phyloP scores from a whole-genome alignment of 768 basidiomycete genomes.

The Tricholoma saponaceum region DNA sequence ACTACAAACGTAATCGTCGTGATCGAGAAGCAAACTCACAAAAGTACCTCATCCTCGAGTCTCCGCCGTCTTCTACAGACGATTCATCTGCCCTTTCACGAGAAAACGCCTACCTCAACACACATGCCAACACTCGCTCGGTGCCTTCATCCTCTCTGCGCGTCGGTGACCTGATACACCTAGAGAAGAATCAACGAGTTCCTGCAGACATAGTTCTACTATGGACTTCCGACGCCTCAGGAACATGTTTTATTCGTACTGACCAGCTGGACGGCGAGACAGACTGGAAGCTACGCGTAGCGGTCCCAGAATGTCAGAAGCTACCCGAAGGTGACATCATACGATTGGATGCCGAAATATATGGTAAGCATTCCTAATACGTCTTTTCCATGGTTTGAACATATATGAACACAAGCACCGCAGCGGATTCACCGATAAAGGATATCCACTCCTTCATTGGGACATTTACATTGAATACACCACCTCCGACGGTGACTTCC shows the following conservation, averaged over 20 bases:
- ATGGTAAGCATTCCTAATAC: conserved; percentile 47
- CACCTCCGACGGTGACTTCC: conserved; percentile 24
- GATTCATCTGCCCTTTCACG: conserved; percentile 27
- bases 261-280: conserved; percentile 99
- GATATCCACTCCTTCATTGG: conserved; percentile 96
- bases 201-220: conserved; percentile 92
- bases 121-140: conserved; percentile 57
- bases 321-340: conserved; percentile 48
- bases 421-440: conserved; percentile 93
- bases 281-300: conserved; percentile 96
- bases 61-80: conserved; percentile 31
- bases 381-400: conserved; percentile 4
- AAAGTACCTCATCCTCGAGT: conserved; percentile 80
- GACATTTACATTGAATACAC: conserved; percentile 74
- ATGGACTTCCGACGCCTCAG: conserved; percentile 81
- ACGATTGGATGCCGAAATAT: conserved; percentile 84
- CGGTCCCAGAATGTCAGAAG: conserved; percentile 80
- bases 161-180: conserved; percentile 85
- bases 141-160: conserved; percentile 85
- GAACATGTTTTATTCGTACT: conserved; percentile 96
- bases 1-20: conserved; percentile 90
- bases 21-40: conserved; percentile 95
- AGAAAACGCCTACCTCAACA: conserved; percentile 40
- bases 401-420: conserved; percentile 12
- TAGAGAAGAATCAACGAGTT: conserved; percentile 97